Percentiles rank a stretch among this genome's conserved stretches.
phyloP scores from a whole-genome alignment of 352 stramenopile species.

The Globisporangium paroecandrum region DNA sequence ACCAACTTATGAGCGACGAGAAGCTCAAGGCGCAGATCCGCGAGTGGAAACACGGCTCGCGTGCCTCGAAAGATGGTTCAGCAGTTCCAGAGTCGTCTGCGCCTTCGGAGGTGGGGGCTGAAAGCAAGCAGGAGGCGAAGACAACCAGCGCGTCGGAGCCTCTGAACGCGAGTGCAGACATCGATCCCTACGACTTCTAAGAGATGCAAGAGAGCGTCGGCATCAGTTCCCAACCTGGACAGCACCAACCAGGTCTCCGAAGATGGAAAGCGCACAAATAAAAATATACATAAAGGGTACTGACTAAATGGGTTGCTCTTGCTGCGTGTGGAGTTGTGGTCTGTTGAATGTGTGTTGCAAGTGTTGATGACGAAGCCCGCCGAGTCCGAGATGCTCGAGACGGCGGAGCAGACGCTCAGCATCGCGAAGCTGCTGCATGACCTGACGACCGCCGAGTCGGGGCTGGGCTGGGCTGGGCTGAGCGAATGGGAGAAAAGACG shows the following conservation, averaged over 20 bases:
- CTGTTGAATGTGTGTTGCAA: no score
- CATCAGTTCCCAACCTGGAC: no score
- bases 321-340: no score
- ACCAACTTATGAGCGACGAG: conserved; percentile 47
- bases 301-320: no score
- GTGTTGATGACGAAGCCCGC: conserved; percentile 20
- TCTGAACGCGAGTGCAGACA: not conserved
- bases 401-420: conserved; percentile 63
- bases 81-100: not conserved
- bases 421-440: conserved; percentile 80
- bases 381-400: conserved; percentile 49
- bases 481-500: no score
- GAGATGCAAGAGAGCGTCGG: not conserved
- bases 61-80: not conserved
- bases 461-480: no score
- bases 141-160: not conserved
- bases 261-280: no score
- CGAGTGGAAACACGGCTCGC: conserved; percentile 53
- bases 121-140: conserved; percentile 1
- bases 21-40: conserved; percentile 56
- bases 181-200: conserved; percentile 20
- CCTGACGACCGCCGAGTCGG: conserved; percentile 54
- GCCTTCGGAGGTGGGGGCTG: not conserved
- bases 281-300: no score
- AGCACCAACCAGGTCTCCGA: no score